Base-by-base conservation (phyloP, 2,329 filamentous ascomycete species). In the Paecilomyces dactylethromorphus region DNA sequence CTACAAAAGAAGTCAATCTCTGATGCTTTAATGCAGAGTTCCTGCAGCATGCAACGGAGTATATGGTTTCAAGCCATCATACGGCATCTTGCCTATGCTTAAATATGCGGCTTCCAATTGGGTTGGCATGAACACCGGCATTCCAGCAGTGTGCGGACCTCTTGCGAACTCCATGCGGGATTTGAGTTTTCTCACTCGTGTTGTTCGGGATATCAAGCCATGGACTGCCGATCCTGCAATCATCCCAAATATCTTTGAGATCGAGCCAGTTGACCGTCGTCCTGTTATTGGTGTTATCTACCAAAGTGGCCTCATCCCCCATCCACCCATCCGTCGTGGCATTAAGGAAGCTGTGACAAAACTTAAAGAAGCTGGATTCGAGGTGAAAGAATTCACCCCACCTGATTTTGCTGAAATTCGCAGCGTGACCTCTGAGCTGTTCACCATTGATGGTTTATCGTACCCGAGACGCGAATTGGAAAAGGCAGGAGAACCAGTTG, bases 401-500 rank as follows among this genome's bases (percentile, higher is more conserved):
- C 70, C 71, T 11, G 67, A 71, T 52, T 69, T 72, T 56, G 55
- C 63, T 5, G 66, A 68, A 2, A 69, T 75, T 22, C 63, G 69
- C 31, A 66, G 65, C 3, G 61, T 74, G 7, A 68, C 71, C 1
- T 65, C 66, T 50, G 67, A 74, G 60, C 62, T 74, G 13, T 74
- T 74, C 55, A 74, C 72, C 0, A 59, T 74, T 1, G 71, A 75
- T 59, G 71, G 66, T 0, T 64, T 75, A 12, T 75, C 72, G 7
- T 75, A 74, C 62, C 67, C 67, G 21, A 68, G 67, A 56, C 60
- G 65, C 18, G 67, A 74, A 54, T 59, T 72, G 15, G 63, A 63
- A 52, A 69, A 66, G 58, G 63, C 67, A 24, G 68, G 66, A 7
- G 72, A 75, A 59, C 71, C 71, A 5, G 63, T 68, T 3, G 71